Percentiles rank a stretch among this genome's conserved stretches.
Conservation (phyloP, 192 early-diverging fungal species). For the Cladochytrium replicatum region DNA sequence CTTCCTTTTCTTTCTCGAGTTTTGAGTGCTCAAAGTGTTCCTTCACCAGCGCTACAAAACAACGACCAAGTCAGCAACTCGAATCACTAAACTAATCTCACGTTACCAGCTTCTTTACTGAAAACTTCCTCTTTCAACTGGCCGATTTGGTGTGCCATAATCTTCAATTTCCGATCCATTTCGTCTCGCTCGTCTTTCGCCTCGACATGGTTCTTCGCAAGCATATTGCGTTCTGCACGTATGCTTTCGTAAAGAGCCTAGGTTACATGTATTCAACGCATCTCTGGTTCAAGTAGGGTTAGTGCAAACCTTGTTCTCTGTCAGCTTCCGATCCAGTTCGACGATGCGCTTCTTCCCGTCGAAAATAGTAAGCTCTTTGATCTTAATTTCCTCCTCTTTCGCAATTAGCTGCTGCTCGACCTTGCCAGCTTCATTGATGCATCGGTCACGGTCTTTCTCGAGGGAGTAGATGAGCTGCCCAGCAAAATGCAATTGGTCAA, state of each 20-base stretch:
- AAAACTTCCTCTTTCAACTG: conserved; percentile 55
- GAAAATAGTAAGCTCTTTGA: conserved; percentile 50
- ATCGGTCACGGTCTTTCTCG: conserved; percentile 46
- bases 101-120: conserved; percentile 40
- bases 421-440: conserved; percentile 33
- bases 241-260: conserved; percentile 49
- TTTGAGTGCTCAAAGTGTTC: conserved; percentile 49
- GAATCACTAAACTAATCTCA: neutral
- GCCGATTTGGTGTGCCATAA: conserved; percentile 52
- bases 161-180: conserved; percentile 52
- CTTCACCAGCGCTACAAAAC: conserved; percentile 37
- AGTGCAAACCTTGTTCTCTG: conserved; percentile 50
- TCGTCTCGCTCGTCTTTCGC: conserved; percentile 52
- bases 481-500: conserved; percentile 1
- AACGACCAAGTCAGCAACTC: conserved; percentile 7
- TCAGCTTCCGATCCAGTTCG: conserved; percentile 47
- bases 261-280: too few species aligned
- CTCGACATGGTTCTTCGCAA: conserved; percentile 51
- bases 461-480: conserved; percentile 43
- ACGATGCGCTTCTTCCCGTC: conserved; percentile 48
- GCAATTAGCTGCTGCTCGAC: conserved; percentile 14
- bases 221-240: conserved; percentile 46
- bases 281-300: neutral
- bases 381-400: conserved; percentile 48
- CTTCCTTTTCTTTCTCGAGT: conserved; percentile 54